Conservation (phyloP, 305 asterid species). For the Solanum hybrid region DNA sequence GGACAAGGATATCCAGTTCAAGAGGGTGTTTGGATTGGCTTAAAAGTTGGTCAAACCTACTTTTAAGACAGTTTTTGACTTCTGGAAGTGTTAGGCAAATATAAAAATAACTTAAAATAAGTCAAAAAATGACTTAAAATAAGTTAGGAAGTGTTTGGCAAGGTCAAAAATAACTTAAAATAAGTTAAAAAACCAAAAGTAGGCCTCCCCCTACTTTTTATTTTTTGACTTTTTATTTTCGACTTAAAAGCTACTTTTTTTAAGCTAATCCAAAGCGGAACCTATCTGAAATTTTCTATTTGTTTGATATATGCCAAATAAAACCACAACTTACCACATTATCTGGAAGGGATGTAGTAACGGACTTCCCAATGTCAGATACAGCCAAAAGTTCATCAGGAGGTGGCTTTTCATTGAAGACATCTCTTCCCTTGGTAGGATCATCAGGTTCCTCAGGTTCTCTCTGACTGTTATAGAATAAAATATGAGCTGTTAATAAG, state of each 20-base stretch:
- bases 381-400: slow-evolving; percentile 94
- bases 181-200: neutral
- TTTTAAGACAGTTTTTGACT: neutral
- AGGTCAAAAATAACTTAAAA: neutral
- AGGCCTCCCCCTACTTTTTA: neutral
- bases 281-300: neutral
- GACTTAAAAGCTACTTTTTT: neutral
- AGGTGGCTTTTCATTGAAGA: slow-evolving; percentile 92
- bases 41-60: neutral
- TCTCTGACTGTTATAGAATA: slow-evolving; percentile 49
- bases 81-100: neutral
- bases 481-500: neutral
- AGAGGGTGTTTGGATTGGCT: neutral
- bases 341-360: slow-evolving; percentile 86
- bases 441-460: slow-evolving; percentile 99
- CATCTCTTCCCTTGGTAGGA: slow-evolving; percentile 95
- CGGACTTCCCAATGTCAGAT: slow-evolving; percentile 80
- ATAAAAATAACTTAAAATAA: no score
- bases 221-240: no score
- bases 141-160: neutral
- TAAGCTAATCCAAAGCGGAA: neutral
- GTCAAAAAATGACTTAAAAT: neutral
- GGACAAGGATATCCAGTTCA: neutral
- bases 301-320: neutral
- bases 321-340: slow-evolving; percentile 55